Conservation (phyloP, 2,329 filamentous ascomycete species). For the Aspergillus pseudoglaucus region DNA sequence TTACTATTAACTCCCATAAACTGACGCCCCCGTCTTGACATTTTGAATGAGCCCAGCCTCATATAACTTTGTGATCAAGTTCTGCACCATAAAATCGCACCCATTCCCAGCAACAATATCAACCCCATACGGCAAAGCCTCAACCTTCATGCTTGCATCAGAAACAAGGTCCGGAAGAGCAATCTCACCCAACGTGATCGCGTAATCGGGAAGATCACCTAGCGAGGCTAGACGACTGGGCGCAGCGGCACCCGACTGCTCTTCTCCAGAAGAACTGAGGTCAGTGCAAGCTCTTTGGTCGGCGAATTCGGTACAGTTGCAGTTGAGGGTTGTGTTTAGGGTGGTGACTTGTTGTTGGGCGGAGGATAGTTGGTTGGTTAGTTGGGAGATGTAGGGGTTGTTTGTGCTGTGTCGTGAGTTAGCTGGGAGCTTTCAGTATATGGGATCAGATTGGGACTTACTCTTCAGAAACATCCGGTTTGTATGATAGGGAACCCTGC, state of each 20-base stretch:
- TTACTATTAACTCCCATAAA: neutral
- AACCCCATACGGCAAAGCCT: slow-evolving; percentile 7
- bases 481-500: neutral
- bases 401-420: neutral
- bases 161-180: neutral
- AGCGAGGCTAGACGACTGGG: neutral
- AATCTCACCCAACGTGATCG: neutral
- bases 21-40: slow-evolving; percentile 4
- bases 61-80: slow-evolving; percentile 7
- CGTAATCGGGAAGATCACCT: neutral
- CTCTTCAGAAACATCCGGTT: neutral
- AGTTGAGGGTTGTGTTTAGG: neutral
- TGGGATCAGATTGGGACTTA: neutral
- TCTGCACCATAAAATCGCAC: slow-evolving; percentile 11
- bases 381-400: neutral
- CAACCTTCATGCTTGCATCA: neutral
- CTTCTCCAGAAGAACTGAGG: neutral
- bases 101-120: slow-evolving; percentile 8
- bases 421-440: neutral
- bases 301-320: neutral
- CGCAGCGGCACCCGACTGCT: neutral
- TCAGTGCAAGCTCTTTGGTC: neutral
- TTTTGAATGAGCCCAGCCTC: slow-evolving; percentile 3
- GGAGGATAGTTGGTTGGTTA: neutral
- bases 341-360: neutral